A percentile compares a stretch with the other conserved stretches of the same genome.
These are phyloP conservation scores for Phytophthora macrochlamydospora DNA, from an alignment of 352 stramenopile genomes.

Conservation along the genomic window DNA sequence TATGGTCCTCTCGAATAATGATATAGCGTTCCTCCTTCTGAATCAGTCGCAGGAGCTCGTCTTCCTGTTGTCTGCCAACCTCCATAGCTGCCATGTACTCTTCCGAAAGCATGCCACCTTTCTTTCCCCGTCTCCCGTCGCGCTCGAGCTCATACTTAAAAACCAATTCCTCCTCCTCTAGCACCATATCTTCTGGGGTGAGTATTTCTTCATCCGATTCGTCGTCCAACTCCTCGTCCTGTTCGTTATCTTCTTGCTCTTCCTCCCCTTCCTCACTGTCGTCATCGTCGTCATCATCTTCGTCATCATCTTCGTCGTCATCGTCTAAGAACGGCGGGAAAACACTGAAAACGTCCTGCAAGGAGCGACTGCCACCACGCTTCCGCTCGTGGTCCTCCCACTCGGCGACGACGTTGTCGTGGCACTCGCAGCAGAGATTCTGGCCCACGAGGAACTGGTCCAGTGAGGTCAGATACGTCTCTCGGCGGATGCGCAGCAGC, in stretches of 20 bases:
- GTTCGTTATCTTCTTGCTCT: slow-evolving; percentile 39
- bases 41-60: slow-evolving; percentile 74
- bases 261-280: slow-evolving; percentile 65
- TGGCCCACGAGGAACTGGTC: slow-evolving; percentile 79
- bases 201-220: slow-evolving; percentile 51
- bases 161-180: slow-evolving; percentile 68
- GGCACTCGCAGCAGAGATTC: slow-evolving; percentile 83
- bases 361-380: slow-evolving; percentile 64
- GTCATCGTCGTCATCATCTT: slow-evolving; percentile 60
- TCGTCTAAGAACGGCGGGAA: slow-evolving; percentile 78
- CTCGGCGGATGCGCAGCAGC: slow-evolving; percentile 73
- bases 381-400: slow-evolving; percentile 80
- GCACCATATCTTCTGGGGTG: slow-evolving; percentile 43
- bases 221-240: slow-evolving; percentile 37
- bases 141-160: slow-evolving; percentile 79
- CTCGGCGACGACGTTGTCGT: slow-evolving; percentile 84
- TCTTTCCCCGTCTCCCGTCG: slow-evolving; percentile 33
- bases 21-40: slow-evolving; percentile 85
- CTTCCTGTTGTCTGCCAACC: slow-evolving; percentile 68
- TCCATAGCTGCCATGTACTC: slow-evolving; percentile 70
- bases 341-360: slow-evolving; percentile 80
- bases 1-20: slow-evolving; percentile 83
- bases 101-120: slow-evolving; percentile 53
- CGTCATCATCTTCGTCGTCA: slow-evolving; percentile 67
- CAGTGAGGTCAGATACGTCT: slow-evolving; percentile 69